Evolutionary conservation across 805 yeast genomes (phyloP), one percentile per base, ranked within the genome.

Genomic region (Spathaspora hagerdaliae): DNA sequence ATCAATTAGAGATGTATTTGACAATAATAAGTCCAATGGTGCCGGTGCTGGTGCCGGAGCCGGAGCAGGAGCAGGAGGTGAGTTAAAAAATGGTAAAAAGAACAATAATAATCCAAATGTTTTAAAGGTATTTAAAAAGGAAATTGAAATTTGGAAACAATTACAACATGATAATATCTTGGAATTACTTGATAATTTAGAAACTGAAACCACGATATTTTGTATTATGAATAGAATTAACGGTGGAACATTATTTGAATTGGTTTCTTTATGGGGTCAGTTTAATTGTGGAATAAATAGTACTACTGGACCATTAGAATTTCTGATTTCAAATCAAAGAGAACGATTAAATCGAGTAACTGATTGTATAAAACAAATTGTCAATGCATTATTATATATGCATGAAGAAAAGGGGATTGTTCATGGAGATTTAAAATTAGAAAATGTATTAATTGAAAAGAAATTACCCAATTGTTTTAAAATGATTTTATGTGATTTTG

Each of bases 391-490:
- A 10, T 55, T 66, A 42, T 86, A 84, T 58, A 71, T 89, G 78
- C 77, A 75, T 49, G 69, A 73, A 6, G 65, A 61, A 13, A 65
- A 67, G 53, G 79, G 82, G 1, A 72, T 87, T 31, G 86, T 83
- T 7, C 96, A 88, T 56, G 91, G 96, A 2, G 96, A 88, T 64
- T 62, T 88, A 39, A 88, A 88, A 64, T 71, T 88, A 38, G 96
- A 88, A 55, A 88, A 88, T 57, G 86, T 92, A 49, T 66, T 88
- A 38, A 61, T 87, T 27, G 82, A 82, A 49, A 57, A 57, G 34
- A 51, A 45, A 31, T 54, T 49, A 29, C 46, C 54, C 7, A 66
- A 70, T 15, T 12, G 39, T 7, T 52, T 54, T 39, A 67, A 67
- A 38, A 71, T 87, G 50, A 59, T 84, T 26, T 60, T 91, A 6